Evolutionary conservation across 2,329 filamentous ascomycete genomes (phyloP).

Genomic region (Grosmannia serpens): DNA sequence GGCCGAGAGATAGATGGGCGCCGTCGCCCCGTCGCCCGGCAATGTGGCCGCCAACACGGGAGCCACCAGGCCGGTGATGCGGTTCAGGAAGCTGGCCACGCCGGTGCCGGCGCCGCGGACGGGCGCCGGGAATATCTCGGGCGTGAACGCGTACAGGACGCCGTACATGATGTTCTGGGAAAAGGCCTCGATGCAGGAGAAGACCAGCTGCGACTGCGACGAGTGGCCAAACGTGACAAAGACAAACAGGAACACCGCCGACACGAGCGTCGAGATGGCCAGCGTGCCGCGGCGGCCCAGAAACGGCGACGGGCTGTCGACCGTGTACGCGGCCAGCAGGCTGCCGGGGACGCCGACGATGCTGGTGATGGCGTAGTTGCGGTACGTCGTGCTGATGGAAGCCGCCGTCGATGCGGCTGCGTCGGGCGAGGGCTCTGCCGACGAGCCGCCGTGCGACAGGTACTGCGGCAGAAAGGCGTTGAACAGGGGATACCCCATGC

Average conservation of each 20-base stretch:
- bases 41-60: conserved; percentile 55
- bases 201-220: conserved; percentile 47
- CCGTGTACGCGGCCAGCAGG: conserved; percentile 61
- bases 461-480: conserved; percentile 87
- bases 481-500: conserved; percentile 80
- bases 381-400: conserved; percentile 46
- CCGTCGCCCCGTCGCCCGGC: conserved; percentile 44
- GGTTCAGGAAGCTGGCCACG: conserved; percentile 60
- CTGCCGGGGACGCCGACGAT: conserved; percentile 67
- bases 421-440: conserved; percentile 11
- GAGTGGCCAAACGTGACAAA: conserved; percentile 50
- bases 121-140: conserved; percentile 64
- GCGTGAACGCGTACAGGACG: conserved; percentile 65
- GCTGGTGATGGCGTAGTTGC: conserved; percentile 73
- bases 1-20: conserved; percentile 46
- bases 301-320: conserved; percentile 50
- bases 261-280: conserved; percentile 53
- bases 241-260: conserved; percentile 57
- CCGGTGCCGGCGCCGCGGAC: conserved; percentile 62
- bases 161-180: conserved; percentile 70
- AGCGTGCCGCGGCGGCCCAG: conserved; percentile 63
- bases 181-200: conserved; percentile 58
- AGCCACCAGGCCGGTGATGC: conserved; percentile 54
- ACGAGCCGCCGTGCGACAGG: conserved; percentile 44
- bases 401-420: conserved; percentile 14